Percentiles rank a stretch among this genome's conserved stretches.
These are phyloP conservation scores for Mycena indigotica DNA, from an alignment of 768 basidiomycete species.

Conservation along the genomic window DNA sequence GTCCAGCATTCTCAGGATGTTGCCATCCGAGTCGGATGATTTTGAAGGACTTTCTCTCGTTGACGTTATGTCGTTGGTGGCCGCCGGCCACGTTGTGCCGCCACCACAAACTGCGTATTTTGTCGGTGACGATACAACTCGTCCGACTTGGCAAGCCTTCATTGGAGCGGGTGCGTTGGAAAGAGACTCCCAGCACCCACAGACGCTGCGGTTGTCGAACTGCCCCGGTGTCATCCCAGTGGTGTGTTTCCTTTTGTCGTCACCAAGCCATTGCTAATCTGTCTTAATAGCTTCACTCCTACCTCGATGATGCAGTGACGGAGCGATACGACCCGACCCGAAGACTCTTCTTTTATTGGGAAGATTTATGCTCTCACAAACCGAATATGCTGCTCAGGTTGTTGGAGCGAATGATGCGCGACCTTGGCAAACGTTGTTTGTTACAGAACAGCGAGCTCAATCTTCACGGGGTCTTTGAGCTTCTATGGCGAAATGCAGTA, in stretches of 20 bases:
- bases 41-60: too few species aligned
- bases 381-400: not conserved
- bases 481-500: not conserved
- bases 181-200: not conserved
- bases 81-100: not conserved
- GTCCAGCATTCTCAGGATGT: too few species aligned
- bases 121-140: not conserved
- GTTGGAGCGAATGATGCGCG: not conserved
- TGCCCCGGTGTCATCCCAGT: not conserved
- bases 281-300: not conserved
- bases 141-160: not conserved
- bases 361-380: not conserved
- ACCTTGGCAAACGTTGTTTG: not conserved
- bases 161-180: not conserved
- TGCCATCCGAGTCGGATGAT: too few species aligned
- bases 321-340: not conserved
- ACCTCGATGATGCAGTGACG: not conserved
- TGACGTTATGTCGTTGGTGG: not conserved
- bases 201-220: not conserved
- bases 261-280: not conserved
- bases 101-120: not conserved
- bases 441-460: not conserved
- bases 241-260: not conserved
- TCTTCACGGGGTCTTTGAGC: not conserved
- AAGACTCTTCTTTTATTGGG: not conserved